Evolutionary conservation across 2,329 filamentous ascomycete species (phyloP), one percentile per base, ranked within the genome.

Genomic region (Curvularia sp.): DNA sequence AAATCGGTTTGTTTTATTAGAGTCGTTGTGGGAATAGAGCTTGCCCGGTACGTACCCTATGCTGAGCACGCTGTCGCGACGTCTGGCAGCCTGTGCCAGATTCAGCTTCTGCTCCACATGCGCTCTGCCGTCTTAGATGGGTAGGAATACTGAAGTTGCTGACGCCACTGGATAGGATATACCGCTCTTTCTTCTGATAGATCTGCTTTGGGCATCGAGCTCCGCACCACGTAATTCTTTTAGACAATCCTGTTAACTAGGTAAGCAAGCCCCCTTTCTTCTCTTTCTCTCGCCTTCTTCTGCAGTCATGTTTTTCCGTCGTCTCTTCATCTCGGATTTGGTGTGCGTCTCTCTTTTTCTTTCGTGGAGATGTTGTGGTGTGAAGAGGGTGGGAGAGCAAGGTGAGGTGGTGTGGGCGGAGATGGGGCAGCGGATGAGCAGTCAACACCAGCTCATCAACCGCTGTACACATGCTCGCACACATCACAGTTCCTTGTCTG

Each of bases 151-250:
- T 25, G 10, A 21, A 25, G 12, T 36, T 15, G 45, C 57, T 65
- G 57, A 66, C 62, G 38, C 58, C 23, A 21, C 36, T 28, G 34
- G 13, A 55, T 48, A 74, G 72, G 61, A 67, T 71, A 69, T 53
- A 73, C 58, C 53, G 63, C 60, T 63, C 49, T 61, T 60, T 55
- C 57, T 62, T 57, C 66, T 65, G 58, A 72, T 75, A 76, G 72
- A 76, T 63, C 61, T 66, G 66, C 64, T 70, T 65, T 53, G 65
- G 61, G 66, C 65, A 65, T 68, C 66, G 64, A 68, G 69, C 68
- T 68, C 64, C 56, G 60, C 58, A 63, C 57, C 63, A 58, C 68
- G 67, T 71, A 65, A 65, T 70, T 55, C 60, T 61, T 51, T 36
- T 68, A 68, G 64, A 65, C 55, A 56, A 53, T 53, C 49, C 60